Base-by-base conservation (phyloP, 2,329 filamentous ascomycete species). In the Nemania sp. region DNA sequence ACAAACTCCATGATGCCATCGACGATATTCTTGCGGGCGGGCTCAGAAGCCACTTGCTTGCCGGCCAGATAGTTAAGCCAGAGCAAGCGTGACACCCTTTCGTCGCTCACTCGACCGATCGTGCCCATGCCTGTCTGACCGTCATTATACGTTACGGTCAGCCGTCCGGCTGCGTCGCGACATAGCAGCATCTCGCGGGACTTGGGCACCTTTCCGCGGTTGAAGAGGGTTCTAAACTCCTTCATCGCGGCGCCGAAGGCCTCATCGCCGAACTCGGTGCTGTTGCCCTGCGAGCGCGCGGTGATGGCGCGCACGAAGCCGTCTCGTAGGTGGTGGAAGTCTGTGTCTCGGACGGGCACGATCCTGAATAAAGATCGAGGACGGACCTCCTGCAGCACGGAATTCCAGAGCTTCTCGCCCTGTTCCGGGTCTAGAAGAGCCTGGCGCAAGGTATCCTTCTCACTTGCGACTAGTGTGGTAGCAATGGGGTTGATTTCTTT, bases 21-120 rank as follows among this genome's bases (percentile, higher is more conserved):
- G 3, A 97, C 92, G 58, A 99, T 92, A 73, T 88, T 97, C 80
- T 89, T 85, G 73, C 95, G 87, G 18, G 94, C 93, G 2, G 87
- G 85, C 79, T 97, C 93, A 70, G 93, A 97, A 32, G 94, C 94
- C 10, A 98, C 94, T 75, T 90, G 93, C 78, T 89, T 92, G 0
- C 96, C 96, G 4, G 89, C 93, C 35, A 99, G 83, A 80, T 97
- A 99, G 73, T 94, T 92, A 77, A 98, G 81, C 95, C 95, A 98
- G 24, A 98, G 82, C 67, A 95, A 82, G 66, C 92, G 88, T 64
- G 92, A 91, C 13, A 99, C 84, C 62, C 95, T 85, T 82, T 96
- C 92, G 76, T 98, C 96, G 0, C 80, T 75, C 0, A 98, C 89
- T 0, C 85, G 82, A 1, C 96, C 96, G 73, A 98, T 78, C 6